Evolutionary conservation across 257 asterid genomes (phyloP), one percentile per base, ranked within the genome.

Genomic region (Salvia hispanica): DNA sequence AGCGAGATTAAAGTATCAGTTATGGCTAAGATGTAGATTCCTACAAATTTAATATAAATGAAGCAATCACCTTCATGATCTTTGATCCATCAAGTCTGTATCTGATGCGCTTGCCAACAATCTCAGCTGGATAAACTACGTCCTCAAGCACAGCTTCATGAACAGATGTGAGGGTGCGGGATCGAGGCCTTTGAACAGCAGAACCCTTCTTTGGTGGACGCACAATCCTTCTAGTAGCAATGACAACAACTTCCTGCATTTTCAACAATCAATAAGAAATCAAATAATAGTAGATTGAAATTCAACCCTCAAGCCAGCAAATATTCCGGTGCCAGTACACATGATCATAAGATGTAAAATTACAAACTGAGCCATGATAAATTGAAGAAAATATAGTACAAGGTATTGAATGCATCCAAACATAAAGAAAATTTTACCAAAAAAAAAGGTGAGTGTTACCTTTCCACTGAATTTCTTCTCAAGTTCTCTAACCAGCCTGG

Each of bases 401-500:
- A 10, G 7, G 15, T 0, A 59, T 9, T 9, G 1, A 43, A 11
- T 0, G 6, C 1, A 42, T 16, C 7, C 6, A 2, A 33, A 2
- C 9, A 18, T 4, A 58, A 55, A 45, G 36, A n/a, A 64, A 14
- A 44, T n/a, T 37, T n/a, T n/a, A 47, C 8, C 8, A 18, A 18
- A 62, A 18, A n/a, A 18, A 1, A 4, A 54, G 47, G n/a, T 2
- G 5, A 15, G 7, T 7, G 14, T 43, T 81, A 92, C 98, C 97
- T 86, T 90, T 67, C 98, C 97, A 45, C 98, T 90, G 88, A 92
- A 92, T 73, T 92, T 92, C 86, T 92, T 90, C 85, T 92, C 98
- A 21, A 92, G 88, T 83, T 92, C 97, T 68, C 98, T 82, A 66
- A 92, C 95, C 45, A 92, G 87, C 74, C 95, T 81, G 13, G 91